Percentiles rank a stretch among this genome's conserved stretches.
phyloP scores from a whole-genome alignment of 768 basidiomycete genomes.

The Suillus occidentalis region DNA sequence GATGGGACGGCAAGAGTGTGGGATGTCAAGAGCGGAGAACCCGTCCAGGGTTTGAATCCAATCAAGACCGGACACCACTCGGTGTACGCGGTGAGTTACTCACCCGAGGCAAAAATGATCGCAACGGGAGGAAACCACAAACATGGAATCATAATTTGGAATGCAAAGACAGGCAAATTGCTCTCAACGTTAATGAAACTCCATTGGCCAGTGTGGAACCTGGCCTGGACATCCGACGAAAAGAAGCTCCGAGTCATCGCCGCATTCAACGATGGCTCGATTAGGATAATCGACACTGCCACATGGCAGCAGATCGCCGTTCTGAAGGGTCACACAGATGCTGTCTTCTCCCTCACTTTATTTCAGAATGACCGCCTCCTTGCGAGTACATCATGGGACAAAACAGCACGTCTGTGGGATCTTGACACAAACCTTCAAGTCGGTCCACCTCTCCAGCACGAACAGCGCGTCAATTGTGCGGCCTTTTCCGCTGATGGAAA shows the following conservation, averaged over 20 bases:
- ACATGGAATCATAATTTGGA: not conserved
- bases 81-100: not conserved
- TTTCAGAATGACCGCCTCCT: not conserved
- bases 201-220: too few relatives aligned
- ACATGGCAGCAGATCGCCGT: not conserved
- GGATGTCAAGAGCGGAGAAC: not conserved
- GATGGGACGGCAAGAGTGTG: constrained; percentile 12
- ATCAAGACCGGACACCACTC: not conserved
- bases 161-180: not conserved
- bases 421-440: not conserved
- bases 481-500: constrained; percentile 10
- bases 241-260: too few relatives aligned
- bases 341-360: not conserved
- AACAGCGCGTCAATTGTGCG: fast-evolving
- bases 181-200: too few relatives aligned
- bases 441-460: not conserved
- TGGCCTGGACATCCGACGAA: not conserved
- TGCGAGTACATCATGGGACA: constrained; percentile 1
- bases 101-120: not conserved
- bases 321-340: fast-evolving
- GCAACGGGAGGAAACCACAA: not conserved
- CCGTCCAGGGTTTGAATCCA: not conserved
- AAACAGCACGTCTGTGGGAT: constrained; percentile 11
- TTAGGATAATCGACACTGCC: not conserved
- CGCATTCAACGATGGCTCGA: too few relatives aligned